Evolutionary conservation across 495 filamentous ascomycete species (phyloP), one percentile per base, ranked within the genome.

Genomic region (Aspergillus sclerotioniger): DNA sequence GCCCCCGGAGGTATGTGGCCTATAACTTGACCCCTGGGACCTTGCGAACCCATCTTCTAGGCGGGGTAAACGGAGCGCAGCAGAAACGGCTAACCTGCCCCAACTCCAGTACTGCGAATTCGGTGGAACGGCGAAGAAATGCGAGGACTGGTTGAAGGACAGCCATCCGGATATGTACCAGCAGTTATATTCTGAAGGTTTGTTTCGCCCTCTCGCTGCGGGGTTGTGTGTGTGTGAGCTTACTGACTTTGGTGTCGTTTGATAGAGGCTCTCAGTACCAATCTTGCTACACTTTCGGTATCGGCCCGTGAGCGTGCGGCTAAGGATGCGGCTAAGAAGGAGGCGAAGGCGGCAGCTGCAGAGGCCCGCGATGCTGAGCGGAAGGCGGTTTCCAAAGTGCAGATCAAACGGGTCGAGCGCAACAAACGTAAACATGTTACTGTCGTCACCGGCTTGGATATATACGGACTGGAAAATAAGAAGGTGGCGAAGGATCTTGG

Each of bases 351-450:
- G 48, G 89, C 88, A 41, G 84, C 89, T 25, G 85, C 82, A 28
- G 92, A 96, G 71, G 82, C 84, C 51, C 90, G 91, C 63, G 87
- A 92, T 49, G 83, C 84, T 15, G 88, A 91, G 65, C 81, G 80
- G 64, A 88, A 88, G 58, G 88, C 89, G 17, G 82, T 85, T 51
- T 88, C 88, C 48, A 91, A 93, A 67, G 80, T 98, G 25, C 84
- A 82, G 52, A 96, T 99, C 71, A 97, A 97, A 82, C 89, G 95
- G 3, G 90, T 99, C 51, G 94, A 99, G 79, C 84, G 94, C 50
- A 96, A 95, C 76, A 99, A 99, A 80, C 83, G 94, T 60, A 99
- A 99, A 75, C 92, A 86, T 66, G 92, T 98, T 37, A 99, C 92
- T 3, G 86, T 91, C 15, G 84, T 98, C n/a, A 81, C 81, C 0